Percentiles rank a stretch among this genome's conserved stretches.
Conservation (phyloP, 208 protist genomes). For the Tritrichomonas foetus region DNA sequence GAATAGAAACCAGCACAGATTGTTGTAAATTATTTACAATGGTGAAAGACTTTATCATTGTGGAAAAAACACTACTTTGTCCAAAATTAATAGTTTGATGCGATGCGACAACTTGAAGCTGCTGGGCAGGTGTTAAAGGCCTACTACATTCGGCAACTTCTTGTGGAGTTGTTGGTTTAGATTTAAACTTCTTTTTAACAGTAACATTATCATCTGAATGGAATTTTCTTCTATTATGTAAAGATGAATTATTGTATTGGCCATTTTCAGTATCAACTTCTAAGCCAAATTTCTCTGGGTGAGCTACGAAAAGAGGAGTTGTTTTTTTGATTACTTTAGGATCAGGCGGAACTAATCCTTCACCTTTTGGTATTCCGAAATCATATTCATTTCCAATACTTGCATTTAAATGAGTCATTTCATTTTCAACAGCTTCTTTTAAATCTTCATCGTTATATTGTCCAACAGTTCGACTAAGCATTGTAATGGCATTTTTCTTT, state of each 20-base stretch:
- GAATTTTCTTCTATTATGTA: background rate
- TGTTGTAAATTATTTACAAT: background rate
- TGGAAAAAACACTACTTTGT: background rate
- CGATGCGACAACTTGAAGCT: background rate
- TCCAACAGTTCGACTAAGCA: background rate
- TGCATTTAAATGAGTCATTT: background rate
- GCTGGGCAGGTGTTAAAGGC: background rate
- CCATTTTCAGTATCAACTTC: background rate
- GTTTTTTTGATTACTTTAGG: background rate
- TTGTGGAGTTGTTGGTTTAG: background rate
- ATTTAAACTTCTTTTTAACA: conserved; percentile 12
- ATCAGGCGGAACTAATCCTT: background rate
- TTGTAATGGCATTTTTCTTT: background rate
- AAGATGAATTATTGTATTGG: background rate
- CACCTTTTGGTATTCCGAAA: background rate
- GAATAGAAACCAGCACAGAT: background rate
- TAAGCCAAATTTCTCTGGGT: background rate
- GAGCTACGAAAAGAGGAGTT: background rate
- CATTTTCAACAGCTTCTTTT: background rate
- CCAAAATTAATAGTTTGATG: conserved; percentile 9
- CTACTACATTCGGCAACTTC: background rate
- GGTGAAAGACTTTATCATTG: background rate
- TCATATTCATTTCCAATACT: background rate
- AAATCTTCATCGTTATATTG: background rate
- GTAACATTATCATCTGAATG: background rate